Conservation (phyloP, 2,329 filamentous ascomycete species). For the Ambrosiella xylebori region DNA sequence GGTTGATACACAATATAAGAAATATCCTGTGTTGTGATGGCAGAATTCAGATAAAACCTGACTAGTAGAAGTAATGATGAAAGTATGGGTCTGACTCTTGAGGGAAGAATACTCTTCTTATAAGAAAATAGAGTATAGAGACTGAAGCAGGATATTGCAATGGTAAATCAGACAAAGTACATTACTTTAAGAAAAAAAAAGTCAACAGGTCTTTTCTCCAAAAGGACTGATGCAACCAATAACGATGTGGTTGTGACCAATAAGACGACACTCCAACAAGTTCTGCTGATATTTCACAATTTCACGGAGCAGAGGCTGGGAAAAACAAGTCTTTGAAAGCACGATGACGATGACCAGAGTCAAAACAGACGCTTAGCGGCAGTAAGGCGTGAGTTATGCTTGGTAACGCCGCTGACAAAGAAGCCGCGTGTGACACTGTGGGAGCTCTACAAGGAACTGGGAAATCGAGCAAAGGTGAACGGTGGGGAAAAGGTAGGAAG, state of each 20-base stretch:
- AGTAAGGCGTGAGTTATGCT: background rate
- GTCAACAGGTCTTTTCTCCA: too few relatives aligned
- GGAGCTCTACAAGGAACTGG: background rate
- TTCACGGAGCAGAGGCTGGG: background rate
- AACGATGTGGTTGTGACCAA: background rate
- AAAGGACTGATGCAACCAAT: background rate
- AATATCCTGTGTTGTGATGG: too few relatives aligned
- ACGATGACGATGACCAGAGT: background rate
- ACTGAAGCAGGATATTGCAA: too few relatives aligned
- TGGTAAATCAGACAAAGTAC: too few relatives aligned
- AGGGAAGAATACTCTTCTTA: too few relatives aligned
- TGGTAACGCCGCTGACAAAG: background rate
- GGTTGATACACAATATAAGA: too few relatives aligned
- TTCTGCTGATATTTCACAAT: background rate
- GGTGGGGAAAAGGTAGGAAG: background rate
- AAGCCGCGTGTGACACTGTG: background rate
- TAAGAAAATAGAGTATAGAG: too few relatives aligned
- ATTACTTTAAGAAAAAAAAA: too few relatives aligned
- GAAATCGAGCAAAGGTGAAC: too few relatives aligned
- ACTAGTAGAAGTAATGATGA: too few relatives aligned
- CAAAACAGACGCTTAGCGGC: background rate
- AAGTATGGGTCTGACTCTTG: too few relatives aligned
- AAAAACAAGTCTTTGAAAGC: background rate
- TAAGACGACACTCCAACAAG: background rate
- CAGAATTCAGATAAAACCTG: too few relatives aligned